phyloP scores from a whole-genome alignment of 2,329 filamentous ascomycete species.

The Cladosporium austrohemisphaericum region DNA sequence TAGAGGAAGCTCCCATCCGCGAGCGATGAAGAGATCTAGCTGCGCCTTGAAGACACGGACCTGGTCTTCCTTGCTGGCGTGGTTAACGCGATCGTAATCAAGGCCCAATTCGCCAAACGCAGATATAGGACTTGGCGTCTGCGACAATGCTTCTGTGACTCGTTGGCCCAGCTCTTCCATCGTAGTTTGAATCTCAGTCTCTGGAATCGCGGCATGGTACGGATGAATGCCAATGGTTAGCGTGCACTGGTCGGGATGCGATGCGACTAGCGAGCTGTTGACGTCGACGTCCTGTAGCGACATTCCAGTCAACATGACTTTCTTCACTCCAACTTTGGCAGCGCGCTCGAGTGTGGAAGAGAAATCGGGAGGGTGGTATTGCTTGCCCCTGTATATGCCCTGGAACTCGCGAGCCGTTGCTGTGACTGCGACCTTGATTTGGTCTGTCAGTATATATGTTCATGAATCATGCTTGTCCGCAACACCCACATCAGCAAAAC shows the following conservation, averaged over 20 bases:
- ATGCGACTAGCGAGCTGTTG: constrained; percentile 26
- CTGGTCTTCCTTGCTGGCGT: constrained; percentile 43
- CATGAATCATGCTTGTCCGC: not conserved
- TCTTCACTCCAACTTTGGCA: constrained; percentile 39
- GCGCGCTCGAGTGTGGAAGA: constrained; percentile 41
- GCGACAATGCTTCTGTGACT: constrained; percentile 23
- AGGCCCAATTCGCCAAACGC: constrained; percentile 51
- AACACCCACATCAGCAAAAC: constrained; percentile 9
- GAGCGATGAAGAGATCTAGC: constrained; percentile 37
- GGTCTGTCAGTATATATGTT: not conserved
- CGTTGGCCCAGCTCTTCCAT: constrained; percentile 26
- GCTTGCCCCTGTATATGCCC: constrained; percentile 50
- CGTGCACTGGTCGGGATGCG: constrained; percentile 34
- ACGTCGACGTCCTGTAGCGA: constrained; percentile 41
- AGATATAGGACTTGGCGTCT: constrained; percentile 31
- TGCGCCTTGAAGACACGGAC: constrained; percentile 41
- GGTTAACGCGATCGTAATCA: constrained; percentile 47
- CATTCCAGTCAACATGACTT: constrained; percentile 37
- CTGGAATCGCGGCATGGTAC: constrained; percentile 48
- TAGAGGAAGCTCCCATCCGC: constrained; percentile 37
- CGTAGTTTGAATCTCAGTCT: constrained; percentile 26
- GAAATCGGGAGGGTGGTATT: constrained; percentile 48
- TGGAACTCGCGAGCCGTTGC: constrained; percentile 42
- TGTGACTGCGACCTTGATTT: constrained; percentile 31
- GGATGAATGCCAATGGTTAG: constrained; percentile 51